phyloP scores from a whole-genome alignment of 108 stramenopile genomes.

The Chaetoceros muelleri region DNA sequence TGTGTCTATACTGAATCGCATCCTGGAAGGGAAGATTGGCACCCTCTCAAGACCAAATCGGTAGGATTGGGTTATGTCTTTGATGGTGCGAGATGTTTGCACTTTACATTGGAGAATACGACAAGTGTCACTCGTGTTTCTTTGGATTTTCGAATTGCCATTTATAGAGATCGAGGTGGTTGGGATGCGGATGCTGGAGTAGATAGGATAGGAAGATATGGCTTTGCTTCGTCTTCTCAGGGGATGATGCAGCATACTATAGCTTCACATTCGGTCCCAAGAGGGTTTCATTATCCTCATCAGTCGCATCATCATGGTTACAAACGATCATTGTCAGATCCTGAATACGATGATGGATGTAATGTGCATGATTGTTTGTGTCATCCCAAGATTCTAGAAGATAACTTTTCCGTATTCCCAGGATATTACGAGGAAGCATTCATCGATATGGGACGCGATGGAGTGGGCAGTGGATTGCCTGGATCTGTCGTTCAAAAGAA shows the following conservation, averaged over 20 bases:
- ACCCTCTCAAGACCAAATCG: conserved; percentile 38
- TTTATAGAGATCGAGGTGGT: conserved; percentile 20
- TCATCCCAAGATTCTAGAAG: conserved; percentile 28
- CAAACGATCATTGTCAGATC: neutral
- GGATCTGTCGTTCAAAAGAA: conserved; percentile 36
- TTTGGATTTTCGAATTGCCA: conserved; percentile 55
- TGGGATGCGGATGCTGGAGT: conserved; percentile 8
- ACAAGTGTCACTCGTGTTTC: conserved; percentile 56
- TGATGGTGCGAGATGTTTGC: conserved; percentile 60
- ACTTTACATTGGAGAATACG: conserved; percentile 57
- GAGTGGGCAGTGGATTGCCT: conserved; percentile 16
- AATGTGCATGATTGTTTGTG: conserved; percentile 36
- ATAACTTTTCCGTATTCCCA: conserved; percentile 34
- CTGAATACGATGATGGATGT: conserved; percentile 11
- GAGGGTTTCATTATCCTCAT: no score
- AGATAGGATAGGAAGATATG: conserved; percentile 1
- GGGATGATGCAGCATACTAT: conserved; percentile 1
- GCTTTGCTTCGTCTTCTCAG: neutral
- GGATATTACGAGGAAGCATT: conserved; percentile 62
- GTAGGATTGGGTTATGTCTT: conserved; percentile 56
- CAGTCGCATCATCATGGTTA: no score
- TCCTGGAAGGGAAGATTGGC: conserved; percentile 69
- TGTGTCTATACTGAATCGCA: conserved; percentile 50
- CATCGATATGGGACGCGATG: conserved; percentile 31
- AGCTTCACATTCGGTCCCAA: neutral